These are phyloP conservation scores for Waltergamsia citrina DNA, from an alignment of 2,329 filamentous ascomycete species.

Conservation along the genomic window DNA sequence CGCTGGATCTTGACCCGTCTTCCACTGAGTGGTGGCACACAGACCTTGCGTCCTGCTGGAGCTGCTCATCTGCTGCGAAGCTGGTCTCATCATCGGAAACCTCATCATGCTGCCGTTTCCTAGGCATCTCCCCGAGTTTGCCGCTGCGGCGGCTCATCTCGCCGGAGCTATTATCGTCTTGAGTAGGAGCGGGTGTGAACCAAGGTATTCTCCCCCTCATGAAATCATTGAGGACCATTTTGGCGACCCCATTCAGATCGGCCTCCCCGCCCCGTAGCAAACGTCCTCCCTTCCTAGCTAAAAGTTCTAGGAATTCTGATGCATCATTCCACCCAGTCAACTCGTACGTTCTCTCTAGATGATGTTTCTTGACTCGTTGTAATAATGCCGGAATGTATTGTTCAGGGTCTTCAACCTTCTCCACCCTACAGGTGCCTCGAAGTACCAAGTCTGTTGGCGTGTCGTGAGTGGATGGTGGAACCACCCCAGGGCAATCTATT, in stretches of 20 bases:
- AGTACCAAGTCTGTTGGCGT: slow-evolving; percentile 82
- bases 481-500: slow-evolving; percentile 94
- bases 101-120: slow-evolving; percentile 62
- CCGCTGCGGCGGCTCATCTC: slow-evolving; percentile 64
- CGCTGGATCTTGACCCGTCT: no score
- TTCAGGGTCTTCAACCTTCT: slow-evolving; percentile 93
- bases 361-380: slow-evolving; percentile 69
- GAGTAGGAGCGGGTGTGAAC: slow-evolving; percentile 73
- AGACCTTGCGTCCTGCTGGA: slow-evolving; percentile 14
- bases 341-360: slow-evolving; percentile 90
- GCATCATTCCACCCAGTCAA: slow-evolving; percentile 69
- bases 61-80: slow-evolving; percentile 17
- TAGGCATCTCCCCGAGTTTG: slow-evolving; percentile 75
- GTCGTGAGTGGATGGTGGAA: slow-evolving; percentile 78
- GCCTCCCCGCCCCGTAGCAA: slow-evolving; percentile 89
- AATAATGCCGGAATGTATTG: slow-evolving; percentile 88
- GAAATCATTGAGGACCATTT: slow-evolving; percentile 96
- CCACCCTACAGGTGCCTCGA: slow-evolving; percentile 83
- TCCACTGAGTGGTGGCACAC: no score
- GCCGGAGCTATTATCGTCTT: slow-evolving; percentile 32
- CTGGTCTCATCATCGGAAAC: slow-evolving; percentile 31
- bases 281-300: slow-evolving; percentile 80
- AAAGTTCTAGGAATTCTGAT: slow-evolving; percentile 74
- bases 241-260: slow-evolving; percentile 88
- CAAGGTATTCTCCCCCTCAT: slow-evolving; percentile 91